Percentiles rank a stretch among this genome's conserved stretches.
These are phyloP conservation scores for Eutrema yunnanense DNA, from an alignment of 345 rosid genomes.

Conservation along the genomic window DNA sequence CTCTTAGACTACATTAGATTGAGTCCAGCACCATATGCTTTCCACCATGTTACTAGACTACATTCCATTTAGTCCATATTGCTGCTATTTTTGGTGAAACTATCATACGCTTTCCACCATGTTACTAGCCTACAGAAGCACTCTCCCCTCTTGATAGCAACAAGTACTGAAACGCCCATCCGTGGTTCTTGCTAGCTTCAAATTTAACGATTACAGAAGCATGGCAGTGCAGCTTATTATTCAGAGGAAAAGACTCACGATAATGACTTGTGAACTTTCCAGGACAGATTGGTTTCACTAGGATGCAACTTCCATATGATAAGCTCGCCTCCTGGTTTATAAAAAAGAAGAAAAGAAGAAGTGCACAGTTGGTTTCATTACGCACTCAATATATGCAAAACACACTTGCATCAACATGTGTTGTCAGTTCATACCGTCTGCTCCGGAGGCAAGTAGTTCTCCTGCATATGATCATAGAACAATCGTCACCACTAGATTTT, in stretches of 20 bases:
- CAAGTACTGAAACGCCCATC: background rate
- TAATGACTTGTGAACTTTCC: conserved; percentile 81
- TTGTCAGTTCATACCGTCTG: conserved; percentile 59
- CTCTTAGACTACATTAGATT: background rate
- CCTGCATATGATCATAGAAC: conserved; percentile 41
- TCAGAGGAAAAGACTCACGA: conserved; percentile 45
- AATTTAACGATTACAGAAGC: background rate
- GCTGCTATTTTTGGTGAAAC: background rate
- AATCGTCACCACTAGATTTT: background rate
- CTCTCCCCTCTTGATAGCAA: background rate
- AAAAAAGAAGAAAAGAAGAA: background rate
- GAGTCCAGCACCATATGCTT: background rate
- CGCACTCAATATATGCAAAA: background rate
- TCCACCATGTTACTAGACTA: background rate
- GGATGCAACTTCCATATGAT: conserved; percentile 77
- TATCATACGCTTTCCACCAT: background rate
- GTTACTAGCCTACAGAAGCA: background rate
- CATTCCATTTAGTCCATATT: background rate
- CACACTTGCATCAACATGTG: background rate
- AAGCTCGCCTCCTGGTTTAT: conserved; percentile 77
- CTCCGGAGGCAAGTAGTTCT: conserved; percentile 92
- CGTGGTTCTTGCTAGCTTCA: background rate
- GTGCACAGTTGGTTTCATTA: background rate
- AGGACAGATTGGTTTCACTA: conserved; percentile 63
- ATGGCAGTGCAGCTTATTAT: background rate